Percentiles rank a stretch among this genome's conserved stretches.
Conservation (phyloP, 2,329 filamentous ascomycete species). For the Pseudogymnoascus sp. region DNA sequence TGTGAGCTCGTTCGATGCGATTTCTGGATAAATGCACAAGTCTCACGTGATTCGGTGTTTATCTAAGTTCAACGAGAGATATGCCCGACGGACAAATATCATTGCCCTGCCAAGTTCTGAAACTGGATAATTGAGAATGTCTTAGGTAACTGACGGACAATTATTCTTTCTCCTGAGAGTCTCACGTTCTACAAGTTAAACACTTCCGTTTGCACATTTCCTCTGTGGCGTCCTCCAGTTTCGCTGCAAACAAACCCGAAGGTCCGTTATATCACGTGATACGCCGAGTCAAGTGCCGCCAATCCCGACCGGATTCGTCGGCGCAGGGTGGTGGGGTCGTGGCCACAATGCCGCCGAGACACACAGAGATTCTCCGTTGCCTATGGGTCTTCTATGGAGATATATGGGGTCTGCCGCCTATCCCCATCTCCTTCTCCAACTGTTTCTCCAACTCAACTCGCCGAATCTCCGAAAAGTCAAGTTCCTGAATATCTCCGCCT, state of each 20-base stretch:
- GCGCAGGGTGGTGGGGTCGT: background rate
- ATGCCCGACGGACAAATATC: background rate
- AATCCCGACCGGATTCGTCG: background rate
- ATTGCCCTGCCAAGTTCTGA: background rate
- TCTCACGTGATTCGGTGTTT: background rate
- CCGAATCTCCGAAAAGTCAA: conserved; percentile 1
- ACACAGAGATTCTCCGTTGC: background rate
- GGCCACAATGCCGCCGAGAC: conserved; percentile 6
- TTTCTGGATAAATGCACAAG: background rate
- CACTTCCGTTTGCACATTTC: background rate
- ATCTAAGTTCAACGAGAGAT: background rate
- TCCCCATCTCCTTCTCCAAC: conserved; percentile 1
- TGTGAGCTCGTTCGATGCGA: background rate
- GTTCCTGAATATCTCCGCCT: background rate
- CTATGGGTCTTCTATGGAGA: background rate
- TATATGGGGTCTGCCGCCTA: background rate
- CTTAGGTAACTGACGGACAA: background rate
- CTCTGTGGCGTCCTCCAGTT: background rate
- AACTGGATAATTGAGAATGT: background rate
- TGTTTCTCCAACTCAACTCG: conserved; percentile 1
- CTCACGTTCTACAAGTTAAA: background rate
- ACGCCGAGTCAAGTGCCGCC: background rate
- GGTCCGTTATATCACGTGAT: background rate
- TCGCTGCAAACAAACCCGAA: background rate
- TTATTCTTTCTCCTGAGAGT: background rate